Base-by-base conservation (phyloP, 371 early-diverging fungal species). In the Syncephalis fuscata region DNA sequence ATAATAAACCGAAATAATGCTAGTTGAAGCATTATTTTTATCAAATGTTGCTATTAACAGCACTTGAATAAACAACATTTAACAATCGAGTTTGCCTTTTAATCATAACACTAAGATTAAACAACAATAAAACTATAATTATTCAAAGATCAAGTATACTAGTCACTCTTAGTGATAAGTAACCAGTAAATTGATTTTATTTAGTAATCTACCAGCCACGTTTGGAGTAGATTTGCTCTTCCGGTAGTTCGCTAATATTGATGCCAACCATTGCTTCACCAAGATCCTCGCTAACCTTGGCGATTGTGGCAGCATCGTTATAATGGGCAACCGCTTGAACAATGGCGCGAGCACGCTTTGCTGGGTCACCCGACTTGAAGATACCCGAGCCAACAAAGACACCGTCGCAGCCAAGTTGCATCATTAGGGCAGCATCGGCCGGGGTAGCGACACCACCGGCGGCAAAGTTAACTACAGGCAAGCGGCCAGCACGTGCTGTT, bases 221-320 rank as follows among this genome's bases (percentile, higher is more conserved):
- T 62, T 67, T 65, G 59, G 85, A 72, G 47, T 71, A 76, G 61
- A 75, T 71, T 65, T 88, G 73, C 44, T 70, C 68, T 45, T 74
- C 67, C 8, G 73, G 68, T 47, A 89, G 62, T 15, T 71, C 72
- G 45, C 75, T 79, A 58, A 74, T 65, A 74, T 88, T 87, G 64
- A 94, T 92, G 51, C 90, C 90, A 48, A 94, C 95, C 92, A 94
- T 94, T 39, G 92, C 86, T 66, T 91, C 92, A 55, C 96, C 94
- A 23, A 93, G 76, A 54, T 91, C 73, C 67, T 88, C 89, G 36
- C 87, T 86, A 45, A 93, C 86, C 43, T 79, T 74, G 50, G 93
- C 92, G 32, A 96, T 68, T 20, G 87, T 78, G 63, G 74, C 73
- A 53, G 93, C 67, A 63, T 93, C 87, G 44, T 81, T 81, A 70